Conservation (phyloP, 129 eudicot genomes). For the Calendula officinalis region DNA sequence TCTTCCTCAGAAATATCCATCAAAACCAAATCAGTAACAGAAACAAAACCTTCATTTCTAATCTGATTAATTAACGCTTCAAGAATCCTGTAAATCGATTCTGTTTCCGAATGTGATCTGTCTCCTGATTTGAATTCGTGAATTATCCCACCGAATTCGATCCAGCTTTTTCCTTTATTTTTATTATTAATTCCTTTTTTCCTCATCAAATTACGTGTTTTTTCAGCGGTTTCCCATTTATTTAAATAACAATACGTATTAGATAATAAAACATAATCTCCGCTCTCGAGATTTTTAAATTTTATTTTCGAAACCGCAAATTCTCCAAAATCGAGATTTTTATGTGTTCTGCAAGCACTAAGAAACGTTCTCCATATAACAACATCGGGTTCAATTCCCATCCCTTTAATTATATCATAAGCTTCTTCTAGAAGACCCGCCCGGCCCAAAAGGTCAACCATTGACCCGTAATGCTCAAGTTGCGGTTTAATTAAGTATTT, state of each 20-base stretch:
- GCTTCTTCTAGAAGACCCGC: slow-evolving; percentile 86
- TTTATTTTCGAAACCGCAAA: slow-evolving; percentile 47
- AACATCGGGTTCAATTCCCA: slow-evolving; percentile 78
- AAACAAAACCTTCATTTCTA: slow-evolving; percentile 50
- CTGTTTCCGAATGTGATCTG: slow-evolving; percentile 53
- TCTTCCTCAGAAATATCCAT: slow-evolving; percentile 92
- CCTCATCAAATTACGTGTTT: slow-evolving; percentile 49
- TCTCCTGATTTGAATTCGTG: slow-evolving; percentile 74
- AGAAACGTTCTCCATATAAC: slow-evolving; percentile 88
- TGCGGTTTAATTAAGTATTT: slow-evolving; percentile 57
- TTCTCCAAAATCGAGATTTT: slow-evolving; percentile 54
- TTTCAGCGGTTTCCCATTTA: slow-evolving; percentile 71
- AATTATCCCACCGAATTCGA: slow-evolving; percentile 54
- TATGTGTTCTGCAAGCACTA: slow-evolving; percentile 85
- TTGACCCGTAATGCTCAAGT: slow-evolving; percentile 84
- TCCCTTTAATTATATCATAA: slow-evolving; percentile 51
- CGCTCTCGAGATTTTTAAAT: slow-evolving; percentile 47
- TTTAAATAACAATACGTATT: slow-evolving; percentile 67
- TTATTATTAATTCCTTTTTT: slow-evolving; percentile 66
- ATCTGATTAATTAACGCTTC: slow-evolving; percentile 46
- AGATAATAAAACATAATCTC: slow-evolving; percentile 80
- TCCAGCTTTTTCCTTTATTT: slow-evolving; percentile 81
- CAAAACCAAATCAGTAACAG: slow-evolving; percentile 58
- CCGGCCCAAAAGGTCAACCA: slow-evolving; percentile 85
- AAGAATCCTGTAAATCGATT: slow-evolving; percentile 54